These are phyloP conservation scores for Trichomonas gallinae DNA, from an alignment of 208 protist species.

Conservation along the genomic window DNA sequence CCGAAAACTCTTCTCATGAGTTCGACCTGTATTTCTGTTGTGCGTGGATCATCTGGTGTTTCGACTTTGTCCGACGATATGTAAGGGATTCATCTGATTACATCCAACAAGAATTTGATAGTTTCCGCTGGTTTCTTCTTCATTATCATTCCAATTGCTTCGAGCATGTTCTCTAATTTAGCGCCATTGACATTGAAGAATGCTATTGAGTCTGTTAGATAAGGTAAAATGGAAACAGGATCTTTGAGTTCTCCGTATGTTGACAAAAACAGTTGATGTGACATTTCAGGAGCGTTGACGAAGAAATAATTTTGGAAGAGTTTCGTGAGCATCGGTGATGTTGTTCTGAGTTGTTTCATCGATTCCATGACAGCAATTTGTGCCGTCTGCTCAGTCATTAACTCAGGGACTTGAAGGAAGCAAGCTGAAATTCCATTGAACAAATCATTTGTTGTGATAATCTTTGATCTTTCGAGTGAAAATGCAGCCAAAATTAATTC, in stretches of 20 bases:
- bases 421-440: background rate
- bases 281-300: background rate
- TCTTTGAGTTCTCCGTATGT: background rate
- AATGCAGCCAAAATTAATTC: background rate
- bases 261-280: background rate
- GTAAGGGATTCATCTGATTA: background rate
- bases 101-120: background rate
- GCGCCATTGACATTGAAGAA: background rate
- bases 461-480: background rate
- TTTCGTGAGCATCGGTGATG: background rate
- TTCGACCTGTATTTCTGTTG: background rate
- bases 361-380: background rate
- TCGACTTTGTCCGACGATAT: background rate
- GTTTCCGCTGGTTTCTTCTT: background rate
- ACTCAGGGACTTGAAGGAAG: background rate
- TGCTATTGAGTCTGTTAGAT: background rate
- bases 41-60: background rate
- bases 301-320: background rate
- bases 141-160: background rate
- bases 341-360: background rate
- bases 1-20: background rate
- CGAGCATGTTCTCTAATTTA: background rate
- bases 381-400: background rate
- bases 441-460: background rate
- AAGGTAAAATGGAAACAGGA: background rate